These are phyloP conservation scores for Plasmodium berghei DNA, from an alignment of 169 alveolate genomes.

Conservation along the genomic window DNA sequence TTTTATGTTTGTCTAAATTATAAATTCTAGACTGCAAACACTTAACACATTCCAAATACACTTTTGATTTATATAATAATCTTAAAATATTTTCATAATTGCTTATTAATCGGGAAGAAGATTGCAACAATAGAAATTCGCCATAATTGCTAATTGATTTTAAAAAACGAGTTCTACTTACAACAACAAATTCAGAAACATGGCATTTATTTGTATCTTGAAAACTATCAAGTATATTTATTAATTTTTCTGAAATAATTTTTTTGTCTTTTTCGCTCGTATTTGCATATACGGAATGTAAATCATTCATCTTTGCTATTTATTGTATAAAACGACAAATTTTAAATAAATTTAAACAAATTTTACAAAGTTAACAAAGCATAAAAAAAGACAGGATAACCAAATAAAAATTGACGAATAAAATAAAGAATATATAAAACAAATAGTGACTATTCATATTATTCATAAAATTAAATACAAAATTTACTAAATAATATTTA, in stretches of 20 bases:
- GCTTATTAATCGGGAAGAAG: constrained; percentile 71
- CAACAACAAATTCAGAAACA: constrained; percentile 76
- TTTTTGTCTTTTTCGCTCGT: constrained; percentile 55
- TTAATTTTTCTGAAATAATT: constrained; percentile 64
- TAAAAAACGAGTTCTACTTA: constrained; percentile 75
- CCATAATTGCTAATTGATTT: constrained; percentile 69
- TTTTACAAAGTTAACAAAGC: constrained; percentile 6
- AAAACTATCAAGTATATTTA: constrained; percentile 44
- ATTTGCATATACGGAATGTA: constrained; percentile 66
- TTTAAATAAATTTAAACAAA: constrained; percentile 4
- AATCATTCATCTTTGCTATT: constrained; percentile 62
- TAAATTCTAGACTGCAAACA: constrained; percentile 27
- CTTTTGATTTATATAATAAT: constrained; percentile 62
- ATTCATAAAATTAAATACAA: constrained; percentile 18
- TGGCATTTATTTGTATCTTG: constrained; percentile 43
- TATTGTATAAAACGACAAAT: background rate
- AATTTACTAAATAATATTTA: constrained; percentile 18
- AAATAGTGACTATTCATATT: constrained; percentile 12
- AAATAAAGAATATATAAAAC: background rate
- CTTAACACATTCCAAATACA: constrained; percentile 44
- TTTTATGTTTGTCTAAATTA: constrained; percentile 33
- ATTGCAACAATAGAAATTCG: constrained; percentile 67
- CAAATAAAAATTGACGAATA: background rate
- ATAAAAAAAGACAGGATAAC: background rate
- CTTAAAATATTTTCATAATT: constrained; percentile 65